Evolutionary conservation across 495 filamentous ascomycete genomes (phyloP).

Genomic region (Neurospora pannonica): DNA sequence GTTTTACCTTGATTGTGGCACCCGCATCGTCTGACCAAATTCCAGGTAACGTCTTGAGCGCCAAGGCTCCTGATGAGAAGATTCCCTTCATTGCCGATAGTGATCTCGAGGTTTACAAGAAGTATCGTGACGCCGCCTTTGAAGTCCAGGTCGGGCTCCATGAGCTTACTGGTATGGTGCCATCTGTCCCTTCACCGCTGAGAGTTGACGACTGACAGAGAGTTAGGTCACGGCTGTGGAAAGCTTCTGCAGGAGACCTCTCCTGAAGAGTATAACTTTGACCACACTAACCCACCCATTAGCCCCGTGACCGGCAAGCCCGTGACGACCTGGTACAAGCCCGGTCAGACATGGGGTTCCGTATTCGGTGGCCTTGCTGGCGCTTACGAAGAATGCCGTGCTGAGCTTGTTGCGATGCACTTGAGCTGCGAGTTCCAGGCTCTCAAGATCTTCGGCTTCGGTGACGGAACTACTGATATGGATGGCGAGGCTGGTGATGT

Average conservation of each 20-base stretch:
- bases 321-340: slow-evolving; percentile 80
- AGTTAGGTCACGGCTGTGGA: slow-evolving; percentile 67
- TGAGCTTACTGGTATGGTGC: slow-evolving; percentile 64
- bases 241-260: slow-evolving; percentile 88
- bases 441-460: slow-evolving; percentile 85
- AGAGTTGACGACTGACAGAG: neutral
- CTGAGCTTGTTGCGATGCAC: slow-evolving; percentile 88
- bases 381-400: slow-evolving; percentile 66
- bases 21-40: slow-evolving; percentile 24
- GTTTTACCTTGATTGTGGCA: neutral
- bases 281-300: slow-evolving; percentile 65
- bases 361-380: slow-evolving; percentile 81
- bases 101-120: slow-evolving; percentile 68
- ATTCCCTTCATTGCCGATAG: slow-evolving; percentile 74
- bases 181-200: neutral
- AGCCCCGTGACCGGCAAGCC: slow-evolving; percentile 70
- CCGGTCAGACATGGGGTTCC: slow-evolving; percentile 87
- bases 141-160: slow-evolving; percentile 94
- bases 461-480: slow-evolving; percentile 61
- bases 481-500: slow-evolving; percentile 72
- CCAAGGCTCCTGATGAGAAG: slow-evolving; percentile 80
- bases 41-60: slow-evolving; percentile 80
- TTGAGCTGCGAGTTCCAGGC: slow-evolving; percentile 82
- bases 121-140: slow-evolving; percentile 75
- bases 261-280: slow-evolving; percentile 78